Percentiles rank a stretch among this genome's conserved stretches.
Evolutionary conservation across 2,329 filamentous ascomycete species (phyloP).

Genomic region (Calycina marina): DNA sequence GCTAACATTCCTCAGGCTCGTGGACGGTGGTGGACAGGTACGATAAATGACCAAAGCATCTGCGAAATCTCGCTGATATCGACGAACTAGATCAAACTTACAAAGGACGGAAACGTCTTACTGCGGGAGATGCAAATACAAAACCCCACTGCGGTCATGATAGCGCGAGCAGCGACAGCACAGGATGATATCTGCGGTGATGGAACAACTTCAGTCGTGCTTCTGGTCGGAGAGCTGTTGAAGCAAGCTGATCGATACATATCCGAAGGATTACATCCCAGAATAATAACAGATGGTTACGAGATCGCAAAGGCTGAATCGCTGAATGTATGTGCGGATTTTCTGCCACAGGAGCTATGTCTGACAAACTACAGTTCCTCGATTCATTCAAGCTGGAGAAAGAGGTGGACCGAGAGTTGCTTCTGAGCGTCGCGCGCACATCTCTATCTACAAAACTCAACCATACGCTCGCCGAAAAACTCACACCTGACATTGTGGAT

Average conservation of each 20-base stretch:
- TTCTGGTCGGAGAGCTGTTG: conserved; percentile 88
- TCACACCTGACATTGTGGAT: conserved; percentile 92
- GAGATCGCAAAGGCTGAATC: conserved; percentile 92
- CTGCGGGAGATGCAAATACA: conserved; percentile 82
- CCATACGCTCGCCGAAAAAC: conserved; percentile 69
- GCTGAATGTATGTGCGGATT: conserved; percentile 50
- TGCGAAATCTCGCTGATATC: conserved; percentile 9
- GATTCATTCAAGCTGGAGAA: conserved; percentile 82
- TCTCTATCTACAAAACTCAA: conserved; percentile 94
- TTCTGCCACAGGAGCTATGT: not conserved
- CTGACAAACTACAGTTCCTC: conserved; percentile 50
- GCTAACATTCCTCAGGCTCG: conserved; percentile 34
- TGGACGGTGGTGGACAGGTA: conserved; percentile 57
- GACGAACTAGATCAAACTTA: conserved; percentile 87
- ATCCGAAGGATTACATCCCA: conserved; percentile 87
- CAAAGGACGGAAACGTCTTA: conserved; percentile 91
- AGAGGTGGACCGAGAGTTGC: conserved; percentile 83
- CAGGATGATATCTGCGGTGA: conserved; percentile 98
- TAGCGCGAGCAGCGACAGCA: conserved; percentile 73
- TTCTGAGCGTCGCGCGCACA: conserved; percentile 84
- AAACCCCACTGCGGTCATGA: conserved; percentile 89
- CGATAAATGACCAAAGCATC: conserved; percentile 16
- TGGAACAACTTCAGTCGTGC: conserved; percentile 89
- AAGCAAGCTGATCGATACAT: conserved; percentile 98
- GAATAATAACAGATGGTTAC: conserved; percentile 94